Evolutionary conservation across 2,329 filamentous ascomycete species (phyloP), one percentile per base, ranked within the genome.

Genomic region (Botryotinia calthae): DNA sequence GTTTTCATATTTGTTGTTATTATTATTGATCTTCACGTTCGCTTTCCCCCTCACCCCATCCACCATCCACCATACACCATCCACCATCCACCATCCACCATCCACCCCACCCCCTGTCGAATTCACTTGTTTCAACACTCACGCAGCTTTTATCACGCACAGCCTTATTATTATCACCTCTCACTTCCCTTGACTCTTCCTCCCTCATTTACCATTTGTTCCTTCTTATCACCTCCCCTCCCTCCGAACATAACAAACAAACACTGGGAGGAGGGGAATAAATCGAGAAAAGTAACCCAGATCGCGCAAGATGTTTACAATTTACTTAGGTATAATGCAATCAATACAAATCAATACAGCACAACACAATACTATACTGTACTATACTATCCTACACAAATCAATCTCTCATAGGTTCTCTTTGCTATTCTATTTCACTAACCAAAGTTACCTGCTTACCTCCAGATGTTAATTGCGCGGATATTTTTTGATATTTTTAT

Each of bases 61-160:
- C 1, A 5, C 14, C 51, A n/a, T 54, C 18, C 51, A 28, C 51
- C 51, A 25, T 28, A 16, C 51, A 12, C 48, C 42, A n/a, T n/a
- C n/a, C n/a, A n/a, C n/a, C 42, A 9, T 44, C 4, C 42, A 44
- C 42, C 42, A 9, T 44, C 16, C 37, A 40, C 37, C 10, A 40
- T 40, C 8, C 37, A 40, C 3, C 5, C 14, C 31, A 37, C 34
- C 64, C 64, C 64, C 34, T 67, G 64, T 67, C 42, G 25, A 31
- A 22, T 66, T 66, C 63, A 66, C 63, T 66, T 31, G 46, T 66
- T 51, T 66, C 63, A 66, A 66, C 28, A n/a, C 34, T 64, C 44
- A 22, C 20, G 8, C 63, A 66, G 63, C 64, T n/a, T 66, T 22
- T 40, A 67, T 40, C 46, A 67, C 34, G n/a, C 46, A 67, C 34